phyloP scores from a whole-genome alignment of 768 basidiomycete genomes.

The Hysterangium stoloniferum region DNA sequence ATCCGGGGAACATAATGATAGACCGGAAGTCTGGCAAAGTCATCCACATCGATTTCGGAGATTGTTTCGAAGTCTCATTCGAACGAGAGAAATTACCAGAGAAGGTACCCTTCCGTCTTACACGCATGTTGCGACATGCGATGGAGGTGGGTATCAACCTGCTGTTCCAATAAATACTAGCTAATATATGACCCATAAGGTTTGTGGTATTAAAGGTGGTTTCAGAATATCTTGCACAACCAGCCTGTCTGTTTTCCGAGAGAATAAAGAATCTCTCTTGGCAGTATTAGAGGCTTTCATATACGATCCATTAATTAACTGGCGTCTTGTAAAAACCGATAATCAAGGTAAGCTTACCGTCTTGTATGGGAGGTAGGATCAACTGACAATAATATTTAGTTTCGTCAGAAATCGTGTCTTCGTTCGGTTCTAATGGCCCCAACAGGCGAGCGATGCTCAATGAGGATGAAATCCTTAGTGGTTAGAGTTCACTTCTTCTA shows the following conservation, averaged over 20 bases:
- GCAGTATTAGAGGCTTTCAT: slow-evolving; percentile 44
- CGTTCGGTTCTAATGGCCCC: slow-evolving; percentile 14
- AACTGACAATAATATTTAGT: slow-evolving; percentile 49
- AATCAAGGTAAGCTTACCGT: slow-evolving; percentile 19
- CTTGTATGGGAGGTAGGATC: slow-evolving; percentile 30
- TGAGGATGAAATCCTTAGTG: slow-evolving; percentile 32
- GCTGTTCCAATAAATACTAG: not conserved
- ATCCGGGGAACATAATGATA: slow-evolving; percentile 40
- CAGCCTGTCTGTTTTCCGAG: slow-evolving; percentile 38
- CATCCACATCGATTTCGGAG: slow-evolving; percentile 38
- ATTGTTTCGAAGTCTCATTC: slow-evolving; percentile 40
- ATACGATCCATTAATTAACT: slow-evolving; percentile 41
- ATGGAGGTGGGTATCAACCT: slow-evolving; percentile 33
- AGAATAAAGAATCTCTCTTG: slow-evolving; percentile 41
- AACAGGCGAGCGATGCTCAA: slow-evolving; percentile 27
- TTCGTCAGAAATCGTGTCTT: slow-evolving; percentile 33
- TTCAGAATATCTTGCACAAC: slow-evolving; percentile 37
- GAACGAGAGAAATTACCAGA: slow-evolving; percentile 40
- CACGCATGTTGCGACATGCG: slow-evolving; percentile 41
- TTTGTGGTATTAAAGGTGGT: slow-evolving; percentile 39
- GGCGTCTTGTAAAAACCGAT: slow-evolving; percentile 29
- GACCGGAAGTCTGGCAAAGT: slow-evolving; percentile 37
- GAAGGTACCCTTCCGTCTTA: slow-evolving; percentile 43
- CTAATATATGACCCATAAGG: too few species aligned
- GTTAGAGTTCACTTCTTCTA: slow-evolving; percentile 18